Evolutionary conservation across 2,329 filamentous ascomycete species (phyloP).

Genomic region (Fusarium praegraminearum): DNA sequence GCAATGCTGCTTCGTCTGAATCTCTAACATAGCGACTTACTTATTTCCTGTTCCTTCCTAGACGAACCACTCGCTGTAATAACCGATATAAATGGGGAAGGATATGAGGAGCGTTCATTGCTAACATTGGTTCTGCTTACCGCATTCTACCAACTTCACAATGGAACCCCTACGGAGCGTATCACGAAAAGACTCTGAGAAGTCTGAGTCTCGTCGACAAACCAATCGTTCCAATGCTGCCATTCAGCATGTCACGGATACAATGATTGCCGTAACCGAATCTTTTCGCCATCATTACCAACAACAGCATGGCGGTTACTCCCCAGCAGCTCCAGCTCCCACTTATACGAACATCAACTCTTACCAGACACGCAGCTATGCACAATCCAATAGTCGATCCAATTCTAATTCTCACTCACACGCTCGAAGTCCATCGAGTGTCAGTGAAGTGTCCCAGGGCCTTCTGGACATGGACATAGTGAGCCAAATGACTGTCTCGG

Average conservation of each 20-base stretch:
- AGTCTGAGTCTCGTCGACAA: constrained; percentile 41
- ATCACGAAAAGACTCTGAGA: constrained; percentile 39
- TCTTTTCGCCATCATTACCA: constrained; percentile 45
- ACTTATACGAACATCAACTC: constrained; percentile 37
- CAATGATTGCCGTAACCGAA: constrained; percentile 47
- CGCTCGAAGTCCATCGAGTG: constrained; percentile 39
- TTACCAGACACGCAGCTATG: constrained; percentile 2
- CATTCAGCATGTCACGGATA: constrained; percentile 40
- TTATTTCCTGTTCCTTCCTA: background rate
- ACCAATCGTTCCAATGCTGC: constrained; percentile 30
- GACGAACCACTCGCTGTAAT: background rate
- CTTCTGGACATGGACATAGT: constrained; percentile 34
- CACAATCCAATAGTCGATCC: constrained; percentile 2
- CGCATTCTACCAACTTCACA: constrained; percentile 18
- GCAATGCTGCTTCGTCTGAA: constrained; percentile 5
- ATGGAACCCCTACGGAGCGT: constrained; percentile 41
- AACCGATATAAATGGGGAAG: constrained; percentile 4
- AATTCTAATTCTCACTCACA: constrained; percentile 15
- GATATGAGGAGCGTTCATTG: constrained; percentile 28
- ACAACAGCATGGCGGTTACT: constrained; percentile 29
- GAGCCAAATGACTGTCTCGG: constrained; percentile 40
- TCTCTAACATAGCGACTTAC: constrained; percentile 2
- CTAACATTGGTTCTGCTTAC: constrained; percentile 28
- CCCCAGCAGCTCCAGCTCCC: constrained; percentile 35
- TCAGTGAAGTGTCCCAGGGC: constrained; percentile 40